Evolutionary conservation across 2,329 filamentous ascomycete genomes (phyloP).

Genomic region (Xylariaceae sp.): DNA sequence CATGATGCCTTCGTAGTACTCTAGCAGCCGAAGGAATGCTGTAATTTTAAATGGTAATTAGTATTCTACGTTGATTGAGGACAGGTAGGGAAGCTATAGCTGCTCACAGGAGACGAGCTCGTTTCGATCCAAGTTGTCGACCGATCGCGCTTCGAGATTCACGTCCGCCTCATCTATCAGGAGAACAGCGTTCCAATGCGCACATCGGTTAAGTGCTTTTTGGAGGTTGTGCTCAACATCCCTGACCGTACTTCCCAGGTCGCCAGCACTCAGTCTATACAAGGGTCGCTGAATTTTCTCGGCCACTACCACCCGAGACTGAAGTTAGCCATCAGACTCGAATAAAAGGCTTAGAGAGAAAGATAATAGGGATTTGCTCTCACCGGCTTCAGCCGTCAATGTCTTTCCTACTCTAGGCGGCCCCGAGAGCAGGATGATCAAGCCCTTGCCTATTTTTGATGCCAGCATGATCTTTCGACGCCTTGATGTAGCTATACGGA

Average conservation of each 20-base stretch:
- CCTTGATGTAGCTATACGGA: too few relatives aligned
- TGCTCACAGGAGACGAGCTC: constrained; percentile 20
- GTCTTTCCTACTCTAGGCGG: constrained; percentile 18
- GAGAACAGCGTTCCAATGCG: constrained; percentile 13
- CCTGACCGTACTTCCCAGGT: constrained; percentile 14
- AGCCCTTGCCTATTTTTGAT: too few relatives aligned
- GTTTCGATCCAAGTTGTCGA: constrained; percentile 18
- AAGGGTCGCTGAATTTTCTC: constrained; percentile 16
- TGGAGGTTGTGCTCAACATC: constrained; percentile 13
- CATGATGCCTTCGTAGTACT: too few relatives aligned
- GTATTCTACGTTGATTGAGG: too few relatives aligned
- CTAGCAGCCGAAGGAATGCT: too few relatives aligned
- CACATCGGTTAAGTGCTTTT: constrained; percentile 7
- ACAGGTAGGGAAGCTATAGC: too few relatives aligned
- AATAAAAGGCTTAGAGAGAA: not conserved
- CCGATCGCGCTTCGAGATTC: constrained; percentile 9
- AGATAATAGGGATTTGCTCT: too few relatives aligned
- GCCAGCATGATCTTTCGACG: too few relatives aligned
- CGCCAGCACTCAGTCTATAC: constrained; percentile 17
- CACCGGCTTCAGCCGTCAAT: constrained; percentile 12
- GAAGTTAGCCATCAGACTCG: not conserved
- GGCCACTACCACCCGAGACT: not conserved
- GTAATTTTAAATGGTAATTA: too few relatives aligned
- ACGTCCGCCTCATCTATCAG: constrained; percentile 16
- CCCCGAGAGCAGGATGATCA: too few relatives aligned